phyloP scores from a whole-genome alignment of 176 grass and related monocot species.

The Bothriochloa decipiens region DNA sequence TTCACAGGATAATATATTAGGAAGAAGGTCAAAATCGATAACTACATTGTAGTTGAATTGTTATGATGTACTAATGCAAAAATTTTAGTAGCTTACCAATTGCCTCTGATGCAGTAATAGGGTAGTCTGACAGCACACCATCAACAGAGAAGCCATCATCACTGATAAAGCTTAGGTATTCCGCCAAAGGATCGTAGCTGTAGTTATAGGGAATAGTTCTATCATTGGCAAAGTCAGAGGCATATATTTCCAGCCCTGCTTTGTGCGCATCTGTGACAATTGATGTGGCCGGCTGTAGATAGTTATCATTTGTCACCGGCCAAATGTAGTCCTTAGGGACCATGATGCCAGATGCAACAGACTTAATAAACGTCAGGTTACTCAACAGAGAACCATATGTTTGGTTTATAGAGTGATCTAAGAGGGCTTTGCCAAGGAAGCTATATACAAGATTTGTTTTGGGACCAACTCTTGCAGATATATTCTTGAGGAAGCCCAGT shows the following conservation, averaged over 20 bases:
- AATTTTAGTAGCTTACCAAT: slow-evolving; percentile 59
- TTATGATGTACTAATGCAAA: neutral
- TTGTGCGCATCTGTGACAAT: slow-evolving; percentile 65
- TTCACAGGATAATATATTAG: neutral
- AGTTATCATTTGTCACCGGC: slow-evolving; percentile 64
- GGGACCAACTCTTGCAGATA: slow-evolving; percentile 51
- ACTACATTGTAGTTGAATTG: neutral
- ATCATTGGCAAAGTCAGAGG: slow-evolving; percentile 86
- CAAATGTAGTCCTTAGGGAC: slow-evolving; percentile 87
- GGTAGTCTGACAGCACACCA: slow-evolving; percentile 76
- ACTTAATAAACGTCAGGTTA: slow-evolving; percentile 72
- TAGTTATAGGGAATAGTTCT: slow-evolving; percentile 77
- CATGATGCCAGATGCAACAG: slow-evolving; percentile 79
- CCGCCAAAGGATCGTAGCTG: slow-evolving; percentile 86
- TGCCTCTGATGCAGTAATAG: slow-evolving; percentile 73
- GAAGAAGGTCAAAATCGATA: neutral
- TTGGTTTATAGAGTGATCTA: slow-evolving; percentile 72
- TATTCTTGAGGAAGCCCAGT: slow-evolving; percentile 60
- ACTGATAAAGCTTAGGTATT: slow-evolving; percentile 60
- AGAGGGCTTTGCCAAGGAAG: slow-evolving; percentile 42
- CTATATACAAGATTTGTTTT: slow-evolving; percentile 74
- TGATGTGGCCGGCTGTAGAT: slow-evolving; percentile 30
- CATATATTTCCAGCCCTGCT: slow-evolving; percentile 78
- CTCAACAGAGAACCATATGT: slow-evolving; percentile 58
- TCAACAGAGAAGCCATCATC: slow-evolving; percentile 71